Evolutionary conservation across 108 stramenopile genomes (phyloP).

Genomic region (Cyclotella sp.): DNA sequence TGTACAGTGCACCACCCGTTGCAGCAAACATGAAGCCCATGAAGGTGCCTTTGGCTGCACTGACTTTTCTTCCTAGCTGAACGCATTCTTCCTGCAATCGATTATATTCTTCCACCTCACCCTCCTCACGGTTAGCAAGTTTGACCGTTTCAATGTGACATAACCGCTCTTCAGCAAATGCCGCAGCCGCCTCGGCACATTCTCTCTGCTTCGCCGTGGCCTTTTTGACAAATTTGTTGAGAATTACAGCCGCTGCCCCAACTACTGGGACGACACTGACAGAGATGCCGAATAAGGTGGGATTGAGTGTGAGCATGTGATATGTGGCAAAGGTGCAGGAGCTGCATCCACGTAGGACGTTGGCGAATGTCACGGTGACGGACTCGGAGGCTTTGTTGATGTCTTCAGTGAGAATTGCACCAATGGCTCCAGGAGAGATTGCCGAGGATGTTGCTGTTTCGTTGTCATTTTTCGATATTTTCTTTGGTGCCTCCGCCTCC

Average conservation of each 20-base stretch:
- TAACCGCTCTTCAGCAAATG: slow-evolving; percentile 83
- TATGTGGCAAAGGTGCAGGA: slow-evolving; percentile 77
- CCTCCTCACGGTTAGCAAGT: slow-evolving; percentile 68
- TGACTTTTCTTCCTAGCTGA: slow-evolving; percentile 56
- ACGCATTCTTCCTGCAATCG: slow-evolving; percentile 63
- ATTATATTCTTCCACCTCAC: slow-evolving; percentile 72
- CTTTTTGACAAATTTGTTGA: slow-evolving; percentile 75
- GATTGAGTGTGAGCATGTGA: slow-evolving; percentile 83
- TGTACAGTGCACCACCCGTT: slow-evolving; percentile 70
- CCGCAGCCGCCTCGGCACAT: slow-evolving; percentile 59
- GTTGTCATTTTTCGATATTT: slow-evolving; percentile 2
- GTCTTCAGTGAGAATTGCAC: slow-evolving; percentile 74
- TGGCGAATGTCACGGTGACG: slow-evolving; percentile 76
- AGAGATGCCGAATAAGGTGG: slow-evolving; percentile 72
- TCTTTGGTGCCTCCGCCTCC: slow-evolving; percentile 13
- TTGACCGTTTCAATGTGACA: slow-evolving; percentile 75
- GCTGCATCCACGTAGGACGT: slow-evolving; percentile 70
- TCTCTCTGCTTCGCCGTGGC: slow-evolving; percentile 65
- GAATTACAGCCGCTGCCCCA: slow-evolving; percentile 71
- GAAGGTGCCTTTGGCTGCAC: slow-evolving; percentile 72
- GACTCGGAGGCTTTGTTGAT: slow-evolving; percentile 67
- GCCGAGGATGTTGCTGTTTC: slow-evolving; percentile 1
- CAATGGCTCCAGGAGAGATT: slow-evolving; percentile 76
- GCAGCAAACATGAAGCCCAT: slow-evolving; percentile 90
- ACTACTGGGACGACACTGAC: slow-evolving; percentile 76